A percentile compares a stretch with the other conserved stretches of the same genome.
phyloP scores from a whole-genome alignment of 2,329 filamentous ascomycete genomes.

The Calonectria multiphialidica region DNA sequence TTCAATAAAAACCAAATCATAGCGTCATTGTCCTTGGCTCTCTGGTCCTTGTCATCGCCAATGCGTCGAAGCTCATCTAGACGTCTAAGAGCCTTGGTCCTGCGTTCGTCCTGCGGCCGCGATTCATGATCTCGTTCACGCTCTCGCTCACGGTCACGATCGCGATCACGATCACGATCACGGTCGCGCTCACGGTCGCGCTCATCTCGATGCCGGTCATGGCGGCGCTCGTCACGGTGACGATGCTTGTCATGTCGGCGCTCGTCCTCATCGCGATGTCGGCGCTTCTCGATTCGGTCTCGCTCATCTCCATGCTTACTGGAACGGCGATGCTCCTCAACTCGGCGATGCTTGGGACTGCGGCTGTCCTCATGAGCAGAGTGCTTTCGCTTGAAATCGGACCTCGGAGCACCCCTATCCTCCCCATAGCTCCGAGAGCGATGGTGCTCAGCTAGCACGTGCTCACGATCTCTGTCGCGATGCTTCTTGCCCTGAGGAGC shows the following conservation, averaged over 20 bases:
- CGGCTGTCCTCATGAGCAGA: conserved; percentile 60
- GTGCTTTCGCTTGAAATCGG: conserved; percentile 73
- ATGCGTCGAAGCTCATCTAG: conserved; percentile 59
- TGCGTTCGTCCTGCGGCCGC: conserved; percentile 54
- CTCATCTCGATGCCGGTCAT: conserved; percentile 47
- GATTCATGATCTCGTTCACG: conserved; percentile 41
- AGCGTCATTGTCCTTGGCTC: conserved; percentile 58
- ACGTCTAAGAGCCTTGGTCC: conserved; percentile 55
- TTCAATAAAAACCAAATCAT: conserved; percentile 65
- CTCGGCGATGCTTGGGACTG: conserved; percentile 57
- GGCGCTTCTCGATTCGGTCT: conserved; percentile 46
- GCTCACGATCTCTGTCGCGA: conserved; percentile 61
- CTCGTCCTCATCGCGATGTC: conserved; percentile 38
- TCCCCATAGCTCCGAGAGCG: conserved; percentile 64
- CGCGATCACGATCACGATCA: conserved; percentile 36
- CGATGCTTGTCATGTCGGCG: conserved; percentile 36
- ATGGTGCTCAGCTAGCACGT: conserved; percentile 54
- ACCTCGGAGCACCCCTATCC: conserved; percentile 63
- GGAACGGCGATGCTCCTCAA: conserved; percentile 54
- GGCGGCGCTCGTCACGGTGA: conserved; percentile 32
- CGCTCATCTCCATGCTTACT: conserved; percentile 53
- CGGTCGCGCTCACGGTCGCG: conserved; percentile 37
- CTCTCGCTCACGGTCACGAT: conserved; percentile 40
- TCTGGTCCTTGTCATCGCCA: conserved; percentile 63
- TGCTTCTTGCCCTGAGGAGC: conserved; percentile 66